Percentiles rank a stretch among this genome's conserved stretches.
Conservation (phyloP, 768 basidiomycete genomes). For the Mrakia gelida region DNA sequence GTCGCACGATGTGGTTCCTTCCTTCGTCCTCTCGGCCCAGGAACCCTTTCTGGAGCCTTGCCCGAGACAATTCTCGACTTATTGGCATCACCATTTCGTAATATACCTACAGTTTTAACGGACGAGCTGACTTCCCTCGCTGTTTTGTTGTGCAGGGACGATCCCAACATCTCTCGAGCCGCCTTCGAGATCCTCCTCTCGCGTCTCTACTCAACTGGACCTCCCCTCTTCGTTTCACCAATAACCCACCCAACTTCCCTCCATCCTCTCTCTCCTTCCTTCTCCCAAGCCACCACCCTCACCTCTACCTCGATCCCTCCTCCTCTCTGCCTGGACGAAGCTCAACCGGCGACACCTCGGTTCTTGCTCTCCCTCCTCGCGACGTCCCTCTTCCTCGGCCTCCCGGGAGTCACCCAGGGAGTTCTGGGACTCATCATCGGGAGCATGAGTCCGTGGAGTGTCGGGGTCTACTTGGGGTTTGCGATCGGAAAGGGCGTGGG, state of each 20-base stretch:
- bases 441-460: slow-evolving; percentile 74
- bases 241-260: slow-evolving; percentile 60
- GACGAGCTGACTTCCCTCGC: slow-evolving; percentile 18
- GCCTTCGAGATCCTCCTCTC: slow-evolving; percentile 92
- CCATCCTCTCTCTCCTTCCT: slow-evolving; percentile 60
- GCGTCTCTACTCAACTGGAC: slow-evolving; percentile 80
- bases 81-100: too few species aligned
- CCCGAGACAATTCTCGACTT: too few species aligned
- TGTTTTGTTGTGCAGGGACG: slow-evolving; percentile 52
- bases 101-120: neutral
- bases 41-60: too few species aligned
- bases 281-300: slow-evolving; percentile 24
- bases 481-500: slow-evolving; percentile 68
- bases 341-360: slow-evolving; percentile 71
- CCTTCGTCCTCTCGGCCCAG: too few species aligned
- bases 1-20: too few species aligned
- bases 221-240: slow-evolving; percentile 63
- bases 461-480: slow-evolving; percentile 71
- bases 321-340: slow-evolving; percentile 49
- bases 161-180: slow-evolving; percentile 80
- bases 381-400: slow-evolving; percentile 77
- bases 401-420: slow-evolving; percentile 68
- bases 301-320: slow-evolving; percentile 41
- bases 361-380: slow-evolving; percentile 83
- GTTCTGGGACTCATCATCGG: slow-evolving; percentile 66